Evolutionary conservation across 805 yeast species (phyloP), one percentile per base, ranked within the genome.

Genomic region (Monosporozyma yasuniensis): DNA sequence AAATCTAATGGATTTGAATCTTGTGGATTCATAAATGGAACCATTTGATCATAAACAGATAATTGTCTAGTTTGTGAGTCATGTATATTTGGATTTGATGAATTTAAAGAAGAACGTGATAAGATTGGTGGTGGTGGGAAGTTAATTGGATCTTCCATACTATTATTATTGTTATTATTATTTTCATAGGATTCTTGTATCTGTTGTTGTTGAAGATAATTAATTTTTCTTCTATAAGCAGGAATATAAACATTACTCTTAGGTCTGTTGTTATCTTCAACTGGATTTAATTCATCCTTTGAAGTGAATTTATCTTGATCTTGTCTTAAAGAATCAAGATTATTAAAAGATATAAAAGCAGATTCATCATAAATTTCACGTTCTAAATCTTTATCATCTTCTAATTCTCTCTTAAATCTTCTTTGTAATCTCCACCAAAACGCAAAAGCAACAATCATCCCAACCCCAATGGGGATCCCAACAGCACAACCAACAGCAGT

Each of bases 401-500:
- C 58, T 41, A 64, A 67, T 50, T 77, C 81, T 45, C 59, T 57
- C 45, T 64, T 67, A 37, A 68, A 62, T 42, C 71, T 65, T 50
- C 63, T 56, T 49, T 66, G 72, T 49, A 72, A 68, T 42, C 73
- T 66, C 28, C 61, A 50, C 71, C 75, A 71, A 50, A 73, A 68
- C 10, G 53, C 53, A 2, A 65, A 30, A 0, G 73, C 66, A 2
- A 74, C 63, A 0, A 68, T 16, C 1, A 72, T 11, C 1, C 73
- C 72, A 9, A 74, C 53, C 3, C 67, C 70, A n/a, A 70, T 57
- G 0, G 81, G 81, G 22, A 77, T 66, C 32, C 80, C 81, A 3
- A 77, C 76, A 2, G 80, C 77, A 53, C 77, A 71, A 2, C 80
- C 80, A 3, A 76, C 80, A 1, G 79, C 76, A 8, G 71, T 52